Evolutionary conservation across 202 grass and related monocot species (phyloP).

Genomic region (Musa balbisiana): DNA sequence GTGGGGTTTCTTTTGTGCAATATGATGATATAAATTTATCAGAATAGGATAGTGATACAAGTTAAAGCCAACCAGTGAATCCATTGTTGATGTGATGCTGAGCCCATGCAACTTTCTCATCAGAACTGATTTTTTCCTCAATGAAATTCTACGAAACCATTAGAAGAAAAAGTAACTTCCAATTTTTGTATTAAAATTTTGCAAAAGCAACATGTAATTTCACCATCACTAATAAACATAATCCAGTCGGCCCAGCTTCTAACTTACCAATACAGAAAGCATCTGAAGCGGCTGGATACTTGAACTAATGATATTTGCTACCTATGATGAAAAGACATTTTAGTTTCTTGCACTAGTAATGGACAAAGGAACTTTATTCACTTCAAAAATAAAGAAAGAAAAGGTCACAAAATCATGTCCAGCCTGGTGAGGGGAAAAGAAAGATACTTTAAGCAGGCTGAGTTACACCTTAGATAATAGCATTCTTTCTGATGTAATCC

Average conservation of each 20-base stretch:
- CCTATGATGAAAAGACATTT: slow-evolving; percentile 32
- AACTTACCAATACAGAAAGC: slow-evolving; percentile 45
- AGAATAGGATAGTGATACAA: not conserved
- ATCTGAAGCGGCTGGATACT: slow-evolving; percentile 82
- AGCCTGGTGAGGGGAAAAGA: not conserved
- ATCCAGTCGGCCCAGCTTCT: not conserved
- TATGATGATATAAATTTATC: not conserved
- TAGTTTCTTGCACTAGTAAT: not conserved
- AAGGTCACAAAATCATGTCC: not conserved
- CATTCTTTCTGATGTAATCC: too few species aligned
- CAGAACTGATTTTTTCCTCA: slow-evolving; percentile 36
- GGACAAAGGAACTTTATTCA: not conserved
- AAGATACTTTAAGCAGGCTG: not conserved
- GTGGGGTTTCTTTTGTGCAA: not conserved
- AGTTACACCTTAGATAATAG: too few species aligned
- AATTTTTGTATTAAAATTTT: slow-evolving; percentile 5
- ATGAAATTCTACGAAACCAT: slow-evolving; percentile 39
- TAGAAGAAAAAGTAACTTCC: not conserved
- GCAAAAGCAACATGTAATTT: slow-evolving; percentile 17
- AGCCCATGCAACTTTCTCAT: slow-evolving; percentile 48
- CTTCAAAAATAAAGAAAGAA: not conserved
- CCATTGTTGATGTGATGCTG: slow-evolving; percentile 69
- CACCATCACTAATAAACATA: slow-evolving; percentile 16
- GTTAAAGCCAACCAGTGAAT: slow-evolving; percentile 46
- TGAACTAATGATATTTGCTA: slow-evolving; percentile 68